Evolutionary conservation across 1,284 basidiomycete species (phyloP), one percentile per base, ranked within the genome.

Genomic region (Marasmius sp.): DNA sequence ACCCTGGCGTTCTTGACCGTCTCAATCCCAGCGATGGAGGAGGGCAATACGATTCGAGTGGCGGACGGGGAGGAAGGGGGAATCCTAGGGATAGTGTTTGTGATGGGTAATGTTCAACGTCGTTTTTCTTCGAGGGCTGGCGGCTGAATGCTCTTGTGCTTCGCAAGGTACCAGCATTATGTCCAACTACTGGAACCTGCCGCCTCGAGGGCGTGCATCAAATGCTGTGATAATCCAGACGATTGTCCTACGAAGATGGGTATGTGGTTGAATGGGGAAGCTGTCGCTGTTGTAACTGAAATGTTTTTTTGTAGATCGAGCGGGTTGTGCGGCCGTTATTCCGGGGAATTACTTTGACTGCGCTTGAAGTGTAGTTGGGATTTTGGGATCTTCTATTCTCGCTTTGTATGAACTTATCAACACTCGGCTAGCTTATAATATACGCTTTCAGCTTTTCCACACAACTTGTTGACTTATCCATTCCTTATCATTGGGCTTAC

Each of bases 41-140:
- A 39, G 83, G 81, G 16, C 81, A 83, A 63, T 83, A 83, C 65
- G 81, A 83, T 69, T 82, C 80, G 18, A 81, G 75, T 60, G 82
- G 82, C 27, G 81, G 82, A 7, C 69, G 63, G 2, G 74, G 72
- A 27, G 80, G 80, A 8, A 64, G 63, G 20, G 82, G 83, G 12
- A 84, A 84, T 61, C 82, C 82, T 2, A 66, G 72, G 34, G 79
- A 77, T 18, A 82, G 80, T 61, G 71, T 74, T 22, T 85, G 83
- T 62, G 61, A 75, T 20, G 81, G 81, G 78, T 81, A 64, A n/a
- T n/a, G n/a, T n/a, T n/a, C n/a, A n/a, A n/a, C n/a, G n/a, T n/a
- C n/a, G n/a, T n/a, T n/a, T n/a, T 55, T 39, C 57, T 57, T 39
- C 55, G n/a, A n/a, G n/a, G n/a, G n/a, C 39, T 53, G n/a, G 34